Base-by-base conservation (phyloP, 257 asterid species). In the Ligustrum vulgare region DNA sequence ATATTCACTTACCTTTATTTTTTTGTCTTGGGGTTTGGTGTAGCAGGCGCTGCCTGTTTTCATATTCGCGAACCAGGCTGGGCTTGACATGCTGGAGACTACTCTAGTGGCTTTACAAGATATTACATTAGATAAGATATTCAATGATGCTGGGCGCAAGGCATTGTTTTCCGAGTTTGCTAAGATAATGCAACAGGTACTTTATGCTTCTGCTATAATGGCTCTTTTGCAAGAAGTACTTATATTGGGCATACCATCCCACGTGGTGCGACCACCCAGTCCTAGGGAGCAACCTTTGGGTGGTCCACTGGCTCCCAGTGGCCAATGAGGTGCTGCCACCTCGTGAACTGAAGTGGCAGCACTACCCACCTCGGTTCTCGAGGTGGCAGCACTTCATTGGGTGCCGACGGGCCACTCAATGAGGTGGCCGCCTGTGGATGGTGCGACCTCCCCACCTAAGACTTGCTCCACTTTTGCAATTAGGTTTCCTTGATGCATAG, bases 11-110 rank as follows among this genome's bases (percentile, higher is more conserved):
- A 51, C 8, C 8, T 0, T 10, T 35, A 8, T 7, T 2, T 16
- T 18, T 54, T 23, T 78, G 7, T 23, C 70, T 47, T 69, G 0
- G 62, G 62, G 9, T 51, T 60, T 45, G 36, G 35, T 69, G 34
- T 65, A 62, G 71, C 92, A 95, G 97, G 91, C 95, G 13, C 85
- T 80, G 2, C 99, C 99, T 0, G 91, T 89, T 70, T 88, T 93
- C 82, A 90, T 89, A 12, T 96, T 96, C 8, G 95, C 97, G 2
- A 96, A 96, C 82, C 98, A 96, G 83, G 92, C 97, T 0, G 99
- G 98, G 31, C 86, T 96, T 0, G 97, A 93, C 82, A 90, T 96
- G 98, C 90, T 96, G 49, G 99, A 96, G 91, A 96, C 98, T 0
- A 91, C 97, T 41, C 84, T 96, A 56, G 95, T 93, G 56, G 90